Evolutionary conservation across 176 grass and related monocot species (phyloP).

Genomic region (Dactylis glomerata): DNA sequence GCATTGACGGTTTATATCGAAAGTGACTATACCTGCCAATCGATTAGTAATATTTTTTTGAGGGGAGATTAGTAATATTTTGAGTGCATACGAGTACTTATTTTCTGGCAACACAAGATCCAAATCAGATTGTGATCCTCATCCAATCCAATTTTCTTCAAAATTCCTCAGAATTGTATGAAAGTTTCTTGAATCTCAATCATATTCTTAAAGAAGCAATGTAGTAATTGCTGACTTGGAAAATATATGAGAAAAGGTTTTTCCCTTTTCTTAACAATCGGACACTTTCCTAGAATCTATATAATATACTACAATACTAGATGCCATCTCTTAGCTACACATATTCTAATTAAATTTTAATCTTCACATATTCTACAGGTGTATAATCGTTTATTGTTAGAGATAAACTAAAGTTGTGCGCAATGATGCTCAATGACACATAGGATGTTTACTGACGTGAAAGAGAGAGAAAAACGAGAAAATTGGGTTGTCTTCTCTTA

Average conservation of each 20-base stretch:
- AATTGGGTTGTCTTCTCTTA: too few relatives aligned
- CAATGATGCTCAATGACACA: neutral
- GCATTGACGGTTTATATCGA: neutral
- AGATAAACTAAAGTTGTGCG: neutral
- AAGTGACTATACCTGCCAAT: neutral
- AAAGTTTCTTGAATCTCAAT: too few relatives aligned
- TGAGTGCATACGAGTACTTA: too few relatives aligned
- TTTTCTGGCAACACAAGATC: neutral
- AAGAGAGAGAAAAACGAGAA: too few relatives aligned
- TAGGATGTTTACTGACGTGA: too few relatives aligned
- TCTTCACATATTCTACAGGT: neutral
- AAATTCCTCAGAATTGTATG: neutral
- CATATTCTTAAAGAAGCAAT: too few relatives aligned
- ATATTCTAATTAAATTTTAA: neutral
- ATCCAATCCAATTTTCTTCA: neutral
- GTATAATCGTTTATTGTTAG: neutral
- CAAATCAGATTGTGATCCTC: neutral
- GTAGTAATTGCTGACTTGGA: too few relatives aligned
- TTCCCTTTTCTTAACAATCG: neutral
- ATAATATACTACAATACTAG: neutral
- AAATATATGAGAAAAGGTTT: neutral
- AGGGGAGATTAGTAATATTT: too few relatives aligned
- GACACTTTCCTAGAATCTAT: neutral
- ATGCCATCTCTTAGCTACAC: neutral
- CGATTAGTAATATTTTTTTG: too few relatives aligned